Percentiles rank a stretch among this genome's conserved stretches.
These are phyloP conservation scores for Puccinia coronata DNA, from an alignment of 1,284 basidiomycete species.

Conservation along the genomic window DNA sequence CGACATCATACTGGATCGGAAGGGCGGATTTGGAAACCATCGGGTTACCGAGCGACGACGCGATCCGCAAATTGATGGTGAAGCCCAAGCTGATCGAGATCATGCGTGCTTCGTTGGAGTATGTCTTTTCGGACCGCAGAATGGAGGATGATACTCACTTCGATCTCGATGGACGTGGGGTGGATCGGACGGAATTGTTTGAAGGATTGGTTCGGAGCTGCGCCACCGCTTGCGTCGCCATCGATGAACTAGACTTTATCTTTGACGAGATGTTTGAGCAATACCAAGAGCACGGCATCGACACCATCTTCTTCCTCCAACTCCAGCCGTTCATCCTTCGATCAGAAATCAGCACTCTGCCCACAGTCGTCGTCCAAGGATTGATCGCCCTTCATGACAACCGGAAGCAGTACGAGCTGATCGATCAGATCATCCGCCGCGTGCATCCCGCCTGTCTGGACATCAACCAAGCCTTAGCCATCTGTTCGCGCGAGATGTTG, in stretches of 20 bases:
- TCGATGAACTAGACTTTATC: conserved; percentile 78
- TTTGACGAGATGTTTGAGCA: conserved; percentile 90
- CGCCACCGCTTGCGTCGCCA: conserved; percentile 76
- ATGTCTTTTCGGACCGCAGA: conserved; percentile 91
- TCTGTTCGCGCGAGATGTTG: conserved; percentile 78
- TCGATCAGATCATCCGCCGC: conserved; percentile 91
- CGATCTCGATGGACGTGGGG: conserved; percentile 79
- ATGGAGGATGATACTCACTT: conserved; percentile 84
- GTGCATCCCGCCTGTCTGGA: conserved; percentile 88
- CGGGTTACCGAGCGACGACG: conserved; percentile 72
- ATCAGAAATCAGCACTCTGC: conserved; percentile 71
- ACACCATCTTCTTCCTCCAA: conserved; percentile 79
- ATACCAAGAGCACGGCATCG: conserved; percentile 81
- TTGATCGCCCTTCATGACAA: conserved; percentile 74
- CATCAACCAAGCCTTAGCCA: conserved; percentile 83
- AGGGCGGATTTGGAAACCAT: conserved; percentile 82
- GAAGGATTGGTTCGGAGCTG: conserved; percentile 81
- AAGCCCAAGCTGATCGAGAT: conserved; percentile 77
- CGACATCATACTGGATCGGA: conserved; percentile 79
- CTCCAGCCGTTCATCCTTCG: conserved; percentile 82
- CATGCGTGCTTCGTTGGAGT: conserved; percentile 81
- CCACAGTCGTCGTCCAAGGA: conserved; percentile 74
- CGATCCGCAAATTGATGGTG: conserved; percentile 68
- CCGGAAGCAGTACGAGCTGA: conserved; percentile 70
- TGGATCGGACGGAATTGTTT: conserved; percentile 86